phyloP scores from a whole-genome alignment of 352 stramenopile species.

The Phytophthora tubulina region DNA sequence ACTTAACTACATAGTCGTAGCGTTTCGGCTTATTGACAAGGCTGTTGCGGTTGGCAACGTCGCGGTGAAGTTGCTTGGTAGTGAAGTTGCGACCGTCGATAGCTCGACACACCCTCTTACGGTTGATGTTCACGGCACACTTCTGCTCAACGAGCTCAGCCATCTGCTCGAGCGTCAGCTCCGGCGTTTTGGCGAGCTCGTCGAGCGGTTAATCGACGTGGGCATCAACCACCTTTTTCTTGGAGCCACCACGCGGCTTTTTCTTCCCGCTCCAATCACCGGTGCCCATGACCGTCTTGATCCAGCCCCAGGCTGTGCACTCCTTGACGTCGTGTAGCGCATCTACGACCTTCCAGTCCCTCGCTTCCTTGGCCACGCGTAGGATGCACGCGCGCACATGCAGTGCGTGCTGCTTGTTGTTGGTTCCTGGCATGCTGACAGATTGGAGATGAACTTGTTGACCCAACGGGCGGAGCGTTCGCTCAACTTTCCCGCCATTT shows the following conservation, averaged over 20 bases:
- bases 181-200: not conserved
- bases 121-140: not conserved
- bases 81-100: not conserved
- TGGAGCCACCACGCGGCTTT: not conserved
- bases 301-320: not conserved
- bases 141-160: conserved; percentile 1
- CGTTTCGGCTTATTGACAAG: too few species aligned
- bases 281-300: not conserved
- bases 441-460: too few species aligned
- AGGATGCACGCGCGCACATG: not conserved
- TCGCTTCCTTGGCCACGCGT: not conserved
- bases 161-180: not conserved
- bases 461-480: too few species aligned
- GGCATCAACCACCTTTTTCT: not conserved
- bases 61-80: too few species aligned
- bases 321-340: not conserved
- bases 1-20: conserved; percentile 5
- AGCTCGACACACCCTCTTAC: not conserved
- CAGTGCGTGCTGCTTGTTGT: conserved; percentile 1
- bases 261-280: not conserved
- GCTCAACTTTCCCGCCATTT: too few species aligned
- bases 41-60: too few species aligned
- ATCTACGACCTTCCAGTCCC: not conserved
- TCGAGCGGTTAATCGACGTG: not conserved
- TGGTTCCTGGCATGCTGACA: too few species aligned